These are phyloP conservation scores for Curvularia spicifera DNA, from an alignment of 2,329 filamentous ascomycete genomes.

Conservation along the genomic window DNA sequence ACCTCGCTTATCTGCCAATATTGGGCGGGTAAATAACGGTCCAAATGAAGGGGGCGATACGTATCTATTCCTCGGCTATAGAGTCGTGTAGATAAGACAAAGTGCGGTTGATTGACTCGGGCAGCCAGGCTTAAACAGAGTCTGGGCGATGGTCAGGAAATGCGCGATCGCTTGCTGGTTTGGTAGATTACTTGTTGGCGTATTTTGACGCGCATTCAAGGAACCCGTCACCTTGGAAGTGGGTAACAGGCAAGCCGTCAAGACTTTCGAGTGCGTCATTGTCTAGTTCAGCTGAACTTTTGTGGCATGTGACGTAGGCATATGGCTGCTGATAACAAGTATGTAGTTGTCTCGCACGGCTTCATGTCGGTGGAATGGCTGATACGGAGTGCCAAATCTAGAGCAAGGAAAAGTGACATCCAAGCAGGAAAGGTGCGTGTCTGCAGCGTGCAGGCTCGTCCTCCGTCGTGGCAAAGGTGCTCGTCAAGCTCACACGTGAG, in stretches of 20 bases:
- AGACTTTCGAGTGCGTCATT: conserved; percentile 11
- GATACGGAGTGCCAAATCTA: conserved; percentile 1
- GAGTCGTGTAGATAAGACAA: conserved; percentile 12
- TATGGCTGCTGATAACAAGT: not conserved
- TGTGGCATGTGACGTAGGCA: conserved; percentile 1
- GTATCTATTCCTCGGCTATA: not conserved
- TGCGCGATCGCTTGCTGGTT: conserved; percentile 17
- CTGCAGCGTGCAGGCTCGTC: not conserved
- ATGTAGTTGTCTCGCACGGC: not conserved
- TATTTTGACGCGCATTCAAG: conserved; percentile 9
- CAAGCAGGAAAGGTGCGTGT: not conserved
- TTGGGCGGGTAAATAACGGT: conserved; percentile 12
- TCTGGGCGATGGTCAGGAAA: conserved; percentile 11
- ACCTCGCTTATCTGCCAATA: conserved; percentile 8
- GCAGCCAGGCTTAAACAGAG: not conserved
- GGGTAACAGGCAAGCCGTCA: conserved; percentile 5
- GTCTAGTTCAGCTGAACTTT: not conserved
- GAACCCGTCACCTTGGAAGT: conserved; percentile 1
- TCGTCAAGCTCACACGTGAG: conserved; percentile 4
- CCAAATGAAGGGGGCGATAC: conserved; percentile 8
- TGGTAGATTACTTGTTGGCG: conserved; percentile 3
- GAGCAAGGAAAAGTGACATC: not conserved
- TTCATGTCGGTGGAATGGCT: conserved; percentile 12
- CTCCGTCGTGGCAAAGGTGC: conserved; percentile 1
- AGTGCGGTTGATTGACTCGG: conserved; percentile 3